Evolutionary conservation across 1,284 basidiomycete species (phyloP).

Genomic region (Cryptococcus deneoformans): DNA sequence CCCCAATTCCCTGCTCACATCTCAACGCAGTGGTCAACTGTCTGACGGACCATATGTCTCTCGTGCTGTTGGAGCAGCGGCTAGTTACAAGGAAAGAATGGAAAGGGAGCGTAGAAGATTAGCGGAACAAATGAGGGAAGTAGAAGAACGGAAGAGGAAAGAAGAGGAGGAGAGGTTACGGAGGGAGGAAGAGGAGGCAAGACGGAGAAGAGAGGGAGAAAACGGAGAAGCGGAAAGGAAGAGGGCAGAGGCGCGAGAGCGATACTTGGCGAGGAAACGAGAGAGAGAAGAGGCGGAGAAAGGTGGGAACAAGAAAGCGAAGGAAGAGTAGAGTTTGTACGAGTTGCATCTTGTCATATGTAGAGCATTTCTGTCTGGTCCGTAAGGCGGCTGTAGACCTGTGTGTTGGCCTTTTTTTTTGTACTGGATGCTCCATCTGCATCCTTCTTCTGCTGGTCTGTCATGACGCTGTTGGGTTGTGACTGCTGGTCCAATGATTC

Average conservation of each 20-base stretch:
- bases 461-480: too few relatives aligned
- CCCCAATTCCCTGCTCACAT: slow-evolving; percentile 26
- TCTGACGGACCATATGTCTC: slow-evolving; percentile 45
- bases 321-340: slow-evolving; percentile 4
- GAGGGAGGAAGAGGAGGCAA: slow-evolving; percentile 48
- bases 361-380: too few relatives aligned
- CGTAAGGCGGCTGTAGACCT: too few relatives aligned
- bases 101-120: slow-evolving; percentile 72
- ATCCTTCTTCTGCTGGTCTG: too few relatives aligned
- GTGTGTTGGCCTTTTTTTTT: too few relatives aligned
- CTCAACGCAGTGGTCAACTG: slow-evolving; percentile 54
- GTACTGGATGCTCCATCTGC: too few relatives aligned
- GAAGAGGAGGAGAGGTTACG: slow-evolving; percentile 61
- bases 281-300: slow-evolving; percentile 59
- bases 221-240: slow-evolving; percentile 61
- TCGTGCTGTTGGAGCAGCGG: slow-evolving; percentile 74
- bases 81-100: slow-evolving; percentile 73
- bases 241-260: slow-evolving; percentile 67
- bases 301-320: slow-evolving; percentile 20
- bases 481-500: too few relatives aligned
- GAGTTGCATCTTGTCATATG: too few relatives aligned
- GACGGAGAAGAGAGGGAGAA: slow-evolving; percentile 50
- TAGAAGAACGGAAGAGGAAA: slow-evolving; percentile 55
- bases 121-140: slow-evolving; percentile 67
- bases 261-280: slow-evolving; percentile 76